Percentiles rank a stretch among this genome's conserved stretches.
Evolutionary conservation across 1,284 basidiomycete genomes (phyloP).

Genomic region (Cryptococcus depauperatus): DNA sequence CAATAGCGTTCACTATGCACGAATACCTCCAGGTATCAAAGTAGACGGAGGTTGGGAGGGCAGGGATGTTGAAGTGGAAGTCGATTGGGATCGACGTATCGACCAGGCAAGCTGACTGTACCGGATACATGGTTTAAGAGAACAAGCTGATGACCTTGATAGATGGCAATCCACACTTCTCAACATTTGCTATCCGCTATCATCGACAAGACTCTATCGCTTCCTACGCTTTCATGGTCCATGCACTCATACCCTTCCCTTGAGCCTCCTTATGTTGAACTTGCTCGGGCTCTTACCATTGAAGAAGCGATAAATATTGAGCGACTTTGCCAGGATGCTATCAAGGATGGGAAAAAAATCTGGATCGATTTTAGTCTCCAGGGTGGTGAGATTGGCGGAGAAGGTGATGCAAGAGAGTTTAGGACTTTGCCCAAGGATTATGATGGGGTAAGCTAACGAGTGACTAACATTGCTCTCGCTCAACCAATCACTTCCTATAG

Average conservation of each 20-base stretch:
- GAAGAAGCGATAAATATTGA: slow-evolving; percentile 61
- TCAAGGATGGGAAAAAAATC: slow-evolving; percentile 33
- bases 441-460: slow-evolving; percentile 29
- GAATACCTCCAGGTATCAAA: slow-evolving; percentile 49
- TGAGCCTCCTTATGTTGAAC: slow-evolving; percentile 66
- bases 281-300: slow-evolving; percentile 59
- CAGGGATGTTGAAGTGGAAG: slow-evolving; percentile 52
- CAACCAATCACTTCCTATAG: no score
- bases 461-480: slow-evolving; percentile 2
- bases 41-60: slow-evolving; percentile 47
- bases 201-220: slow-evolving; percentile 55
- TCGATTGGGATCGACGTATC: slow-evolving; percentile 62
- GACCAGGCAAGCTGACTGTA: slow-evolving; percentile 60
- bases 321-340: slow-evolving; percentile 56
- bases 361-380: slow-evolving; percentile 38
- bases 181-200: slow-evolving; percentile 78
- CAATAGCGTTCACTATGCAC: slow-evolving; percentile 68
- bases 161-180: slow-evolving; percentile 76
- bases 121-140: not conserved
- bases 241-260: slow-evolving; percentile 51
- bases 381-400: slow-evolving; percentile 13
- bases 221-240: slow-evolving; percentile 74
- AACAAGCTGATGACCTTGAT: not conserved
- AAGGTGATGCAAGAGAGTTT: slow-evolving; percentile 55
- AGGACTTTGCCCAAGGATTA: slow-evolving; percentile 52